These are phyloP conservation scores for Diutina scorzettiae DNA, from an alignment of 1,139 yeast species.

Conservation along the genomic window DNA sequence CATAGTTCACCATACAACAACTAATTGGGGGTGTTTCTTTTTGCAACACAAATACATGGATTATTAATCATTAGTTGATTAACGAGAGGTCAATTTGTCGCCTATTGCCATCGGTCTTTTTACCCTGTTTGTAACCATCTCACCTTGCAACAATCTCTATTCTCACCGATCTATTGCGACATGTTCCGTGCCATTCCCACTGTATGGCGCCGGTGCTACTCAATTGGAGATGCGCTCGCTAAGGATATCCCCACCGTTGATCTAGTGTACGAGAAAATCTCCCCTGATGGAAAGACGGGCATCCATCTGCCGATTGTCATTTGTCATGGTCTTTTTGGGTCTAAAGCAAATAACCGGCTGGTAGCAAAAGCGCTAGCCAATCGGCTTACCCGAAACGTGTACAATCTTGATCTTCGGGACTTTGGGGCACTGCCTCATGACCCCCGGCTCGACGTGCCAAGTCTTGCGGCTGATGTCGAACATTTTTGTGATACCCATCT, in stretches of 20 bases:
- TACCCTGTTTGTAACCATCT: no score
- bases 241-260: slow-evolving; percentile 6
- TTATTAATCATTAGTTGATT: no score
- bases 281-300: slow-evolving; percentile 7
- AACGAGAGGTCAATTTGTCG: no score
- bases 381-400: slow-evolving; percentile 36
- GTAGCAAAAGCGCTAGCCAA: slow-evolving; percentile 44
- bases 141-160: no score
- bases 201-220: neutral
- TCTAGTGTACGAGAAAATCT: slow-evolving; percentile 9
- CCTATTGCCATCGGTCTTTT: no score
- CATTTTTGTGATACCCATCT: slow-evolving; percentile 21
- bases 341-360: slow-evolving; percentile 63
- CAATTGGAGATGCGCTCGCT: neutral
- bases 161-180: no score
- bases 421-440: slow-evolving; percentile 86
- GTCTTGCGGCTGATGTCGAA: slow-evolving; percentile 80
- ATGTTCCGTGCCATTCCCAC: no score
- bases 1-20: no score
- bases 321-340: slow-evolving; percentile 85
- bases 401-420: slow-evolving; percentile 73
- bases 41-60: no score
- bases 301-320: slow-evolving; percentile 48
- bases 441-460: slow-evolving; percentile 59
- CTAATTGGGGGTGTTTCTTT: no score